Evolutionary conservation across 768 basidiomycete genomes (phyloP).

Genomic region (Dendrothele bispora): DNA sequence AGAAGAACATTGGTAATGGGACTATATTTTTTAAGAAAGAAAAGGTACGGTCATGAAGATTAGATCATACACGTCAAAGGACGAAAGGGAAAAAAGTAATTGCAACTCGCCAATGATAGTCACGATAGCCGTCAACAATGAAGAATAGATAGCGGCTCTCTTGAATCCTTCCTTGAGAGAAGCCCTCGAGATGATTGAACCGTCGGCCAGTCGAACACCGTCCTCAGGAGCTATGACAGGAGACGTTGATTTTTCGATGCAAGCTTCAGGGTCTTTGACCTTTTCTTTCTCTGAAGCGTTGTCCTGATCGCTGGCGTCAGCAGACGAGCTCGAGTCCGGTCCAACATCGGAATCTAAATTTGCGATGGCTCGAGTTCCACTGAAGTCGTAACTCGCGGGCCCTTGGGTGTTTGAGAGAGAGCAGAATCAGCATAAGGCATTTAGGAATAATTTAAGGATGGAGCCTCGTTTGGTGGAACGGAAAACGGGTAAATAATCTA

Average conservation of each 20-base stretch:
- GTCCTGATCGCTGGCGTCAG: not conserved
- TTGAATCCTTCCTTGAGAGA: slow-evolving; percentile 28
- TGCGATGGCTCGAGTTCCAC: slow-evolving; percentile 32
- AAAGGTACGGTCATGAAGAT: not conserved
- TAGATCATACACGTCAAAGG: too few relatives aligned
- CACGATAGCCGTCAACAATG: slow-evolving; percentile 30
- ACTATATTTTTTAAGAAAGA: slow-evolving; percentile 12
- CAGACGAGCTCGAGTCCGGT: not conserved
- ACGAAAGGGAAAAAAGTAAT: not conserved
- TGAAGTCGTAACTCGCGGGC: slow-evolving; percentile 39
- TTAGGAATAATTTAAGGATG: too few relatives aligned
- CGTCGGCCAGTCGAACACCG: not conserved
- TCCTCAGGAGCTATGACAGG: too few relatives aligned
- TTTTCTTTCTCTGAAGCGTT: slow-evolving; percentile 17
- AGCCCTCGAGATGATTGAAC: slow-evolving; percentile 8
- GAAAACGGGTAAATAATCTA: too few relatives aligned
- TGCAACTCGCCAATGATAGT: slow-evolving; percentile 28
- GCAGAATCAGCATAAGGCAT: not conserved
- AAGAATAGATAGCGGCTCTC: slow-evolving; percentile 32
- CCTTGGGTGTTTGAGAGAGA: slow-evolving; percentile 10
- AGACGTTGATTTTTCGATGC: slow-evolving; percentile 1
- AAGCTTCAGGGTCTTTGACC: not conserved
- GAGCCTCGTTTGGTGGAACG: too few relatives aligned
- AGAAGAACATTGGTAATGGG: slow-evolving; percentile 40
- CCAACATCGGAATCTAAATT: slow-evolving; percentile 21